Conservation (phyloP, 2,329 filamentous ascomycete genomes). For the Ophioceras dolichostomum region DNA sequence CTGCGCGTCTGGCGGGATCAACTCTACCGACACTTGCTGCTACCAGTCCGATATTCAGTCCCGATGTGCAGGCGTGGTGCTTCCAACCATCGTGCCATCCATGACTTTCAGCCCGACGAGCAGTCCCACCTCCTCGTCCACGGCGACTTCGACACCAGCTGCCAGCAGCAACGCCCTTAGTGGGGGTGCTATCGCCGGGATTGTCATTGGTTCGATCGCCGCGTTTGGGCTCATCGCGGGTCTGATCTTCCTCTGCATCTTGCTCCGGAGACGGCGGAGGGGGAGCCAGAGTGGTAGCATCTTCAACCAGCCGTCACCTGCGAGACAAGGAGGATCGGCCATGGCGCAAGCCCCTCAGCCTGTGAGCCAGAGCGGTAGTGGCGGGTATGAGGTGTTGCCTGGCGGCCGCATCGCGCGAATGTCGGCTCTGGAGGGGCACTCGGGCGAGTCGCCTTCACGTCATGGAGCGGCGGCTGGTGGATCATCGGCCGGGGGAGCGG, state of each 20-base stretch:
- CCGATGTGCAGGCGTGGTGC: conserved; percentile 61
- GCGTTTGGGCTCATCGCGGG: conserved; percentile 58
- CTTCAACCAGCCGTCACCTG: conserved; percentile 81
- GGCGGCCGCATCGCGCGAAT: conserved; percentile 89
- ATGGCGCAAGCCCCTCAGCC: conserved; percentile 29
- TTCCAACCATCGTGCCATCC: conserved; percentile 64
- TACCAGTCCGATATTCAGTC: conserved; percentile 64
- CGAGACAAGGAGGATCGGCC: conserved; percentile 31
- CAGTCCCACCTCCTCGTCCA: conserved; percentile 21
- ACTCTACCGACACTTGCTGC: conserved; percentile 93
- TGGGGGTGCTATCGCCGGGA: conserved; percentile 82
- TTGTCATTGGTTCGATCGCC: conserved; percentile 69
- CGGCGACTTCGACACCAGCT: conserved; percentile 12
- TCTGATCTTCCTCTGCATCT: conserved; percentile 57
- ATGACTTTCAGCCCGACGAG: conserved; percentile 47
- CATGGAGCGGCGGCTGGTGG: conserved; percentile 26
- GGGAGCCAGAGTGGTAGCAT: conserved; percentile 57
- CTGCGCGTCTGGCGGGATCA: conserved; percentile 70
- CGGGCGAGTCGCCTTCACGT: conserved; percentile 45
- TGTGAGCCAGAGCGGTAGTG: conserved; percentile 23
- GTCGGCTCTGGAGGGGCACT: conserved; percentile 77
- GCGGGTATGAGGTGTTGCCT: conserved; percentile 61
- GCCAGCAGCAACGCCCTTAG: conserved; percentile 38
- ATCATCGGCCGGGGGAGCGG: conserved; percentile 16
- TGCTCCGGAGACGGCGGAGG: conserved; percentile 35